phyloP scores from a whole-genome alignment of 169 alveolate species.

The Eimeria necatrix region DNA sequence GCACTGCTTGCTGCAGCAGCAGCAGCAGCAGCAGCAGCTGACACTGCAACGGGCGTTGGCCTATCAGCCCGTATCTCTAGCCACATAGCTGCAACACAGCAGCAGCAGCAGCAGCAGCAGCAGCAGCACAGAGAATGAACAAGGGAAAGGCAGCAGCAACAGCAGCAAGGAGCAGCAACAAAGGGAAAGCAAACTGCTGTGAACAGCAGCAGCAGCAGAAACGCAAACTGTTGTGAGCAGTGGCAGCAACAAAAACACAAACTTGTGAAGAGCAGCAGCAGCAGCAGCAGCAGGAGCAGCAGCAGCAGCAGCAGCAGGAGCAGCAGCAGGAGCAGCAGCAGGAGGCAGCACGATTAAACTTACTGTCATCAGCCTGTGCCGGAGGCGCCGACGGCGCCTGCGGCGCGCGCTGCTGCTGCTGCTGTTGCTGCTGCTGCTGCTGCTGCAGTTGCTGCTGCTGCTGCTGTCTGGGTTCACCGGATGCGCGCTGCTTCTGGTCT shows the following conservation, averaged over 20 bases:
- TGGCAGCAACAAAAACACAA: too few species aligned
- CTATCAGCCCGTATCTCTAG: background rate
- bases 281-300: constrained; percentile 10
- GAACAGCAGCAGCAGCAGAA: too few species aligned
- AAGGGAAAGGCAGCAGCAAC: too few species aligned
- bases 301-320: background rate
- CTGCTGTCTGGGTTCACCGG: background rate
- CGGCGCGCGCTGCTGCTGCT: too few species aligned
- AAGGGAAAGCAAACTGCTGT: too few species aligned
- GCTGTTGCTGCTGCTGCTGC: constrained; percentile 35
- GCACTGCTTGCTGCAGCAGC: background rate
- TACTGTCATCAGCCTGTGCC: too few species aligned
- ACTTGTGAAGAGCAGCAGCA: constrained; percentile 13
- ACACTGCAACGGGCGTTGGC: background rate
- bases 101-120: constrained; percentile 7
- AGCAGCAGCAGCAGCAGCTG: background rate
- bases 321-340: background rate
- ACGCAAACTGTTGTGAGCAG: too few species aligned
- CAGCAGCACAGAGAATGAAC: too few species aligned
- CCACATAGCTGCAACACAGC: background rate
- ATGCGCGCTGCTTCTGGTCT: background rate
- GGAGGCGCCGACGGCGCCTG: too few species aligned
- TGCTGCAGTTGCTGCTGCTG: background rate
- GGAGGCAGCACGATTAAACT: background rate
- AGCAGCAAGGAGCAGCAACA: too few species aligned